These are phyloP conservation scores for Lipomyces yarrowii DNA, from an alignment of 1,139 yeast species.

Conservation along the genomic window DNA sequence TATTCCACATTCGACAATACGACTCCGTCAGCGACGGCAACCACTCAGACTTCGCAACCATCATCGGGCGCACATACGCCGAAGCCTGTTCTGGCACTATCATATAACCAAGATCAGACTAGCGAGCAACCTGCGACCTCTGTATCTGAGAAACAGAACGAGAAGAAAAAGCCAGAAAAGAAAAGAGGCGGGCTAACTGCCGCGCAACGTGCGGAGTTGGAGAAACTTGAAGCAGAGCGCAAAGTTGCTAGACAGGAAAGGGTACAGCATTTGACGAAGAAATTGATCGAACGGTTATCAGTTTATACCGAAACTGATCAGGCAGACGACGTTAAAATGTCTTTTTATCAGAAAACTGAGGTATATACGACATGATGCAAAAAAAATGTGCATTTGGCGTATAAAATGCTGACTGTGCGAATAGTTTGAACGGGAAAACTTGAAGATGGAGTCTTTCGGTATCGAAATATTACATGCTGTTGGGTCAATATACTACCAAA, in stretches of 20 bases:
- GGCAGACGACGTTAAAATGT: slow-evolving; percentile 63
- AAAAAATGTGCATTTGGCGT: not conserved
- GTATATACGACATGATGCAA: slow-evolving; percentile 38
- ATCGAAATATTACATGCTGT: slow-evolving; percentile 85
- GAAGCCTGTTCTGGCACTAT: not conserved
- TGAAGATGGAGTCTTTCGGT: slow-evolving; percentile 94
- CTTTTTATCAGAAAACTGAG: slow-evolving; percentile 70
- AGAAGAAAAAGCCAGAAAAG: slow-evolving; percentile 45
- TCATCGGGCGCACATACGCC: not conserved
- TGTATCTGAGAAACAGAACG: slow-evolving; percentile 30
- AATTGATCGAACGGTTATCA: slow-evolving; percentile 66
- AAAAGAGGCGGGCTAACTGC: slow-evolving; percentile 51
- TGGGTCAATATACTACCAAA: slow-evolving; percentile 74
- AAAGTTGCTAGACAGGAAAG: slow-evolving; percentile 70
- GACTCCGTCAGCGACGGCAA: slow-evolving; percentile 4
- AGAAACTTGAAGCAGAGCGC: slow-evolving; percentile 79
- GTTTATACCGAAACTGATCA: slow-evolving; percentile 84
- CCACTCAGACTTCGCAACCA: slow-evolving; percentile 3
- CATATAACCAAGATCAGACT: not conserved
- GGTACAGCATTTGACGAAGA: slow-evolving; percentile 63
- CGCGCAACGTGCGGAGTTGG: slow-evolving; percentile 63
- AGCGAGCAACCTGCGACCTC: slow-evolving; percentile 6
- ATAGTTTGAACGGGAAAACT: slow-evolving; percentile 69
- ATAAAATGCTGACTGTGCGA: slow-evolving; percentile 1
- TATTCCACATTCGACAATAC: not conserved